phyloP scores from a whole-genome alignment of 352 stramenopile genomes.

The Phytophthora syringae region DNA sequence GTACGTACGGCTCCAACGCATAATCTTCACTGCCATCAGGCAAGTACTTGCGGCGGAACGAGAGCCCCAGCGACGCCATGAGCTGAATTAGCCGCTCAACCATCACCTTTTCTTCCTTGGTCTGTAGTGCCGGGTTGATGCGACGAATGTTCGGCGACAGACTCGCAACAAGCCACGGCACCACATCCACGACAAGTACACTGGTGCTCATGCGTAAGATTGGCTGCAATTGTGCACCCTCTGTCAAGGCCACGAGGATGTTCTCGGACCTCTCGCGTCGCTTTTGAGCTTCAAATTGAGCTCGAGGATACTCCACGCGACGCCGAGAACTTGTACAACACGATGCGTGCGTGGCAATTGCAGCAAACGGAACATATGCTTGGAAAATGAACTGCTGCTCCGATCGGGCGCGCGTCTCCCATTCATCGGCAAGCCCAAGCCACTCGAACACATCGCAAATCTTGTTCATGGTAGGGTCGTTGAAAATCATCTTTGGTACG shows the following conservation, averaged over 20 bases:
- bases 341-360: conserved; percentile 67
- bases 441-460: conserved; percentile 84
- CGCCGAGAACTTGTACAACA: conserved; percentile 80
- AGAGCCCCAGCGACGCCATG: conserved; percentile 81
- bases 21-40: conserved; percentile 79
- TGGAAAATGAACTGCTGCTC: conserved; percentile 82
- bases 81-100: conserved; percentile 74
- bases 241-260: conserved; percentile 69
- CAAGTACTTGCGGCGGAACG: conserved; percentile 73
- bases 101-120: conserved; percentile 69
- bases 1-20: conserved; percentile 75
- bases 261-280: conserved; percentile 65
- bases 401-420: conserved; percentile 57
- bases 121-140: conserved; percentile 63
- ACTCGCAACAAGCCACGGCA: conserved; percentile 73
- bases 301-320: conserved; percentile 74
- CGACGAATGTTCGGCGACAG: conserved; percentile 72
- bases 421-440: conserved; percentile 82
- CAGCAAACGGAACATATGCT: conserved; percentile 75
- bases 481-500: conserved; percentile 88
- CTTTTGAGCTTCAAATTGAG: conserved; percentile 64
- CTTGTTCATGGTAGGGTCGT: conserved; percentile 90
- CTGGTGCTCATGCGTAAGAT: conserved; percentile 64
- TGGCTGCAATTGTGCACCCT: conserved; percentile 65
- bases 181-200: conserved; percentile 75